Conservation (phyloP, 2,329 filamentous ascomycete genomes). For the Chalaropsis thielavioides region DNA sequence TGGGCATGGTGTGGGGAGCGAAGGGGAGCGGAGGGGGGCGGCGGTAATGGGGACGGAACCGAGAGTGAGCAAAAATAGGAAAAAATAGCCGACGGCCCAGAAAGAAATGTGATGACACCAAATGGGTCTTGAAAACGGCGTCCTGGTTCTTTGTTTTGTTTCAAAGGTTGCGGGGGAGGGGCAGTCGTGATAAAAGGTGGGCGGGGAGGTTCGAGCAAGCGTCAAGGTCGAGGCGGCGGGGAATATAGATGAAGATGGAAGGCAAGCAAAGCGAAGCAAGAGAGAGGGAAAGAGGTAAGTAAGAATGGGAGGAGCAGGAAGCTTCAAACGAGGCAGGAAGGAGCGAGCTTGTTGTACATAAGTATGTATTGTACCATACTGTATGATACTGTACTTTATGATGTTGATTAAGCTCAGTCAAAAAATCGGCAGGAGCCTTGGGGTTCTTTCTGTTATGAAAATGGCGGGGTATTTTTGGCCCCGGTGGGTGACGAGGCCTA, state of each 20-base stretch:
- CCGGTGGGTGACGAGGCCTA: neutral
- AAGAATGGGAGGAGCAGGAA: neutral
- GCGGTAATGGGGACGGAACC: neutral
- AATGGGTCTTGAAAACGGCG: neutral
- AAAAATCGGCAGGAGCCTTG: slow-evolving; percentile 8
- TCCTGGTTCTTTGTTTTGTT: neutral
- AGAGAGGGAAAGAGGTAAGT: neutral
- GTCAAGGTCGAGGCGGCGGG: neutral
- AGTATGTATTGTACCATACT: neutral
- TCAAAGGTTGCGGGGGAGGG: too few species aligned
- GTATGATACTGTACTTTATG: neutral
- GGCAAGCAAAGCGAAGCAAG: neutral
- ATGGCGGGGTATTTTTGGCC: slow-evolving; percentile 8
- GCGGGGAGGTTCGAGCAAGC: too few species aligned
- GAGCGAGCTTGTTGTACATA: neutral
- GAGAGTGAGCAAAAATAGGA: neutral
- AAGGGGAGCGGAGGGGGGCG: neutral
- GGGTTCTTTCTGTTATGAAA: neutral
- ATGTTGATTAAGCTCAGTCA: slow-evolving; percentile 3
- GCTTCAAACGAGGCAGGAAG: neutral
- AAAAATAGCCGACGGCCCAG: neutral
- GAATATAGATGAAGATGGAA: neutral
- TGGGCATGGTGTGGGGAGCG: slow-evolving; percentile 25
- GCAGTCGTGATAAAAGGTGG: neutral
- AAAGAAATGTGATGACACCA: neutral